These are phyloP conservation scores for Syzygium malaccense DNA, from an alignment of 441 rosid genomes.

Conservation along the genomic window DNA sequence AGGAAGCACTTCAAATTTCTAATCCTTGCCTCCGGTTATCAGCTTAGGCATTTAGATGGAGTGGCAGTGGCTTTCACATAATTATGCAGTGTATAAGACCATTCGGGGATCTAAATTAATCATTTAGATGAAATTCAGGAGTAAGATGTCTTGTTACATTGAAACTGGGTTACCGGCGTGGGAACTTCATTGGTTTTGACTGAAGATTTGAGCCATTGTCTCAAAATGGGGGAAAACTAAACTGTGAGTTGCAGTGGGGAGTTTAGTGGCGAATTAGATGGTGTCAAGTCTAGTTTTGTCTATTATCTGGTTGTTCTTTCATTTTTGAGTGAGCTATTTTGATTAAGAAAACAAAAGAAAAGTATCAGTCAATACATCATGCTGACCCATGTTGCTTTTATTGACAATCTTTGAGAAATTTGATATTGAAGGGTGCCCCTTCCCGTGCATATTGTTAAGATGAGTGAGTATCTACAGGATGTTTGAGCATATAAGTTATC, in stretches of 20 bases:
- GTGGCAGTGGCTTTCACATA: background rate
- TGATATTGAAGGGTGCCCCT: background rate
- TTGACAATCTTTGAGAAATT: background rate
- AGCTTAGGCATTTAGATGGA: background rate
- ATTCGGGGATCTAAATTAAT: background rate
- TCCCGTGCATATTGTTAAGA: background rate
- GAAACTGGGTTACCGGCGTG: background rate
- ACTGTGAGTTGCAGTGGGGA: background rate
- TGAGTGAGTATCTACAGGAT: background rate
- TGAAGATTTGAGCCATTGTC: background rate
- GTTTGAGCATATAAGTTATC: background rate
- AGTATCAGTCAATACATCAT: background rate
- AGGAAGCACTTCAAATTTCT: background rate
- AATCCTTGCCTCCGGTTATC: background rate
- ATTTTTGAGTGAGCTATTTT: background rate
- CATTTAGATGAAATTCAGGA: background rate
- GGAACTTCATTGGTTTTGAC: background rate
- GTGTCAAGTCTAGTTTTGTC: background rate
- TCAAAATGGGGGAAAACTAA: background rate
- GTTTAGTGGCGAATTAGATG: background rate
- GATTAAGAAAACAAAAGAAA: background rate
- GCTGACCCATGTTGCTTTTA: background rate
- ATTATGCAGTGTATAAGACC: background rate
- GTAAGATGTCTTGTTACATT: background rate
- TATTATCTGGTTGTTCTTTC: background rate